These are phyloP conservation scores for Ophiostoma novo-ulmi DNA, from an alignment of 2,329 filamentous ascomycete genomes.

Conservation along the genomic window DNA sequence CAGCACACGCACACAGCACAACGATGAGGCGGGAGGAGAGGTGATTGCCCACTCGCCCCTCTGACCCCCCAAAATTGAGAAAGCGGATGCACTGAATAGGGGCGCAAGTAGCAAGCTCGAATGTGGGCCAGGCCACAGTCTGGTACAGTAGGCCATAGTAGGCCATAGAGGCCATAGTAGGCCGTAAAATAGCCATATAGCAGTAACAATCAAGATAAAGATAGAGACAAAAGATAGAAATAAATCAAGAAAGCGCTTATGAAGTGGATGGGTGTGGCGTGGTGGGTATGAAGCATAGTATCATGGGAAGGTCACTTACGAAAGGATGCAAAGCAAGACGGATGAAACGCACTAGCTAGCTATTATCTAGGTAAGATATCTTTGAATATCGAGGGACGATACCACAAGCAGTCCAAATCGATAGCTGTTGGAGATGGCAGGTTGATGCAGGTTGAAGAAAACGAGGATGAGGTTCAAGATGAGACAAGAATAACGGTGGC, in stretches of 20 bases:
- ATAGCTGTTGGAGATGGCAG: neutral
- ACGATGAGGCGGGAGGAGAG: constrained; percentile 15
- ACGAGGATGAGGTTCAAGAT: constrained; percentile 3
- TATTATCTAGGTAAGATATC: neutral
- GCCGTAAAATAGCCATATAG: neutral
- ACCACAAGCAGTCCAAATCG: neutral
- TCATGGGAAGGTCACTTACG: neutral
- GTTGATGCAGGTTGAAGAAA: neutral
- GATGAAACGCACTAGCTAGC: neutral
- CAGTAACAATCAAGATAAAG: neutral
- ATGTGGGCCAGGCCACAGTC: constrained; percentile 14
- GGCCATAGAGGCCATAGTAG: neutral
- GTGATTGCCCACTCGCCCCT: neutral
- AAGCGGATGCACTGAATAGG: constrained; percentile 20
- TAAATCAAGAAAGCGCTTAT: neutral
- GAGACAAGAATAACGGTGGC: constrained; percentile 4
- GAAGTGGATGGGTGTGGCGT: constrained; percentile 7
- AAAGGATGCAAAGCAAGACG: neutral
- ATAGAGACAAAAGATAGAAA: neutral
- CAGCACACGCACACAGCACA: constrained; percentile 13
- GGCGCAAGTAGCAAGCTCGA: constrained; percentile 16
- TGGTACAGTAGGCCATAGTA: neutral
- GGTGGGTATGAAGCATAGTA: neutral
- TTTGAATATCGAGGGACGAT: neutral
- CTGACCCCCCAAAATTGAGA: constrained; percentile 24